Base-by-base conservation (phyloP, 768 basidiomycete species). In the Lactarius deliciosus region DNA sequence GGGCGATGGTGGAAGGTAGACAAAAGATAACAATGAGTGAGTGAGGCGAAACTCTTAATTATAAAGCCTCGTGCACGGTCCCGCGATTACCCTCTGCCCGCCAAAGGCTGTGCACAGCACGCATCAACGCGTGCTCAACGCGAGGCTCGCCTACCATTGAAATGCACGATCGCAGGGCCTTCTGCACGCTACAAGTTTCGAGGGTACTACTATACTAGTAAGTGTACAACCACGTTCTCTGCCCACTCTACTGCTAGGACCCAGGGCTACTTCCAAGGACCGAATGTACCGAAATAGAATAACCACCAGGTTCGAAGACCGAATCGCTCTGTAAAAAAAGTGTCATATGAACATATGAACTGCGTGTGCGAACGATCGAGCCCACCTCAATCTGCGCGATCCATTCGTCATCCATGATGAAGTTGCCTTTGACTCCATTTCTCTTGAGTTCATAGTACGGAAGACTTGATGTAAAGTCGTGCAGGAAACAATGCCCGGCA, bases 381-480 rank as follows among this genome's bases (percentile, higher is more conserved):
- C 57, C 13, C 45, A 67, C 66, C 62, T 47, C 41, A n/a, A 60
- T 64, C 28, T 63, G 57, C 32, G 54, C 62, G 6, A 60, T 60
- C 62, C 62, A 64, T 56, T 63, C 62, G 25, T 67, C 62, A 22
- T 64, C 66, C 53, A 67, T 67, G 40, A 60, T 9, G 10, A 67
- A 15, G 25, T 28, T 25, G 22, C 57, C 40, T 22, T 30, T 38
- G 18, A 22, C 22, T 15, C 41, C 66, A 9, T 10, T 43, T 45
- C 50, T 63, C 40, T 41, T 58, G 40, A 63, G 57, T 20, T 59
- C 65, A n/a, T 43, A 62, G 53, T 56, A 67, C 25, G 66, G 62
- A 40, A 67, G 62, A 25, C 41, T 38, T 16, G 66, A 63, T 18
- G 41, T 34, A 9, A 67, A 10, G 32, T 63, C 61, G 15, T 32